Evolutionary conservation across 371 early-diverging fungal genomes (phyloP), one percentile per base, ranked within the genome.

Genomic region (Thermomucor indicae-seudaticae): DNA sequence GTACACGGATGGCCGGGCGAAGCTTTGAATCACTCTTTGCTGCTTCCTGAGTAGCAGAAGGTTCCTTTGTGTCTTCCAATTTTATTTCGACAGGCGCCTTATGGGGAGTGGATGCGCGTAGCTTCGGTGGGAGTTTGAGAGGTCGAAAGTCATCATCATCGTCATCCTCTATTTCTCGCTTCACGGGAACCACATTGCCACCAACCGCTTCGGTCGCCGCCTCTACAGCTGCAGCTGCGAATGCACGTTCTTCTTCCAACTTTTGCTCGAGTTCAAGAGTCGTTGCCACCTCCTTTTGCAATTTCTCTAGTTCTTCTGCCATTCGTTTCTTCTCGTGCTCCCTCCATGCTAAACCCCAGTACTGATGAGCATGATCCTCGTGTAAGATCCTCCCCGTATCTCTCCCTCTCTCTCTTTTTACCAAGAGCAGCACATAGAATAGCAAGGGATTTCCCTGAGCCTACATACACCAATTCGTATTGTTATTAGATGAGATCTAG

Each of bases 361-460:
- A 38, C 14, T 22, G 5, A 40, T 34, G 6, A 31, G n/a, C 19
- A 34, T 14, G 25, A 29, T 7, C 40, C 23, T 6, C 17, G 14
- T 43, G 4, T 42, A 23, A 12, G 7, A 14, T 22, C 17, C n/a
- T 4, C 8, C 5, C n/a, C 17, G 24, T 0, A 11, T 29, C 10
- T 29, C 27, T 35, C 39, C 31, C 51, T 34, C 17, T 50, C 32
- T 34, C 42, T 51, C 25, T 48, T 28, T 55, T 55, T 74, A 54
- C 77, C 80, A 24, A 80, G 48, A 0, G 71, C 65, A 7, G 73
- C 73, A 46, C 82, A 81, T 16, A 81, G 58, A 7, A 81, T 50
- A 0, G 82, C 79, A 6, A 81, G 41, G 5, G 80, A 79, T 51
- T 81, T 81, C 12, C 82, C 82, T 6, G 82, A 79, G 2, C 81